Conservation (phyloP, 805 yeast species). For the Kluyveromyces aestuarii region DNA sequence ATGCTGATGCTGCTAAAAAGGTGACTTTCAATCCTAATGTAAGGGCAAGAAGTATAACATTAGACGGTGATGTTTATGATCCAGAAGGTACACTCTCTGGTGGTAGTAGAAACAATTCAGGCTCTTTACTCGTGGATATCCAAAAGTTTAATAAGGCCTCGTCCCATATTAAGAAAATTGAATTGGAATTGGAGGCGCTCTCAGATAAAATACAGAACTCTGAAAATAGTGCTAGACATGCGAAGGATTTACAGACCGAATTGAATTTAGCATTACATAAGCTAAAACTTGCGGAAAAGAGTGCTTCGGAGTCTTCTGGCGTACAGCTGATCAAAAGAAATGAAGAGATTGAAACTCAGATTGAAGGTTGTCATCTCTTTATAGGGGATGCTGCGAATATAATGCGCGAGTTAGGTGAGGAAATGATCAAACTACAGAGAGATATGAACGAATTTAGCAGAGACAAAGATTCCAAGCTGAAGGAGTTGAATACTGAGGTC, state of each 20-base stretch:
- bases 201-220: constrained; percentile 35
- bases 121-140: constrained; percentile 53
- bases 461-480: constrained; percentile 75
- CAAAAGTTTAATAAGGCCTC: constrained; percentile 50
- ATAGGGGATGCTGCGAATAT: constrained; percentile 31
- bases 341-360: constrained; percentile 37
- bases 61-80: constrained; percentile 91
- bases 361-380: constrained; percentile 32
- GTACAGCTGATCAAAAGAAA: constrained; percentile 45
- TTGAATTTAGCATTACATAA: constrained; percentile 51
- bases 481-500: constrained; percentile 50
- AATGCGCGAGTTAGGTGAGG: constrained; percentile 29
- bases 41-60: constrained; percentile 73
- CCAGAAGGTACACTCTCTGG: constrained; percentile 96
- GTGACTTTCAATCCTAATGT: constrained; percentile 84
- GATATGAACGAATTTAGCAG: constrained; percentile 76
- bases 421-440: constrained; percentile 47
- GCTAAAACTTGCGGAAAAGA: constrained; percentile 44
- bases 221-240: constrained; percentile 36
- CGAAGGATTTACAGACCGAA: constrained; percentile 50
- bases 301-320: constrained; percentile 46
- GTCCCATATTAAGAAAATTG: constrained; percentile 32
- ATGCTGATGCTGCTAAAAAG: constrained; percentile 78
- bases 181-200: constrained; percentile 34
- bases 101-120: constrained; percentile 63